Conservation (phyloP, 768 basidiomycete species). For the Guyanaporus albipodus region DNA sequence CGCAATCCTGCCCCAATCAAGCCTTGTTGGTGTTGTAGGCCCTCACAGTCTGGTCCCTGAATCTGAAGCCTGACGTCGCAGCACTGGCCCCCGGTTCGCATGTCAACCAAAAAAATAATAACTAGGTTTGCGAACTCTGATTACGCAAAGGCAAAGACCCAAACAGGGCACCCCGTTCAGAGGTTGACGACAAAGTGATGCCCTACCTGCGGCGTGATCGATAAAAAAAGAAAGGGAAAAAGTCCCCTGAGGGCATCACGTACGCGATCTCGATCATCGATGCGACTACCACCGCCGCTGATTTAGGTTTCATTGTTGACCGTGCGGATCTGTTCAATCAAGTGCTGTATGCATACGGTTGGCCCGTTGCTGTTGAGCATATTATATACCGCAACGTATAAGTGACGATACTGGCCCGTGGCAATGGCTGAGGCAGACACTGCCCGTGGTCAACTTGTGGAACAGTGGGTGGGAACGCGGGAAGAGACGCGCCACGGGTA, state of each 20-base stretch:
- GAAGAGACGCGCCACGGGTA: conserved; percentile 6
- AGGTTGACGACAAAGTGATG: too few relatives aligned
- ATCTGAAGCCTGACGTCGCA: too few relatives aligned
- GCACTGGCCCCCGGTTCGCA: too few relatives aligned
- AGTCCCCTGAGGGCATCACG: conserved; percentile 45
- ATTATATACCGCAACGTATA: too few relatives aligned
- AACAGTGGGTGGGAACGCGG: conserved; percentile 9
- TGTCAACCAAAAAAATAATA: too few relatives aligned
- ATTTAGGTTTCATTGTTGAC: conserved; percentile 56
- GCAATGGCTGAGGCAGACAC: not conserved
- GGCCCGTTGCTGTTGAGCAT: not conserved
- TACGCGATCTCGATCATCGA: conserved; percentile 62
- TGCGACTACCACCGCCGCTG: conserved; percentile 53
- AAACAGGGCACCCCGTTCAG: too few relatives aligned
- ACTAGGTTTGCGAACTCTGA: conserved; percentile 40
- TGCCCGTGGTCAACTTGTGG: conserved; percentile 4
- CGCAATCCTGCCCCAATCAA: conserved; percentile 41
- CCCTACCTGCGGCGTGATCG: conserved; percentile 46
- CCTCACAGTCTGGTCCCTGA: too few relatives aligned
- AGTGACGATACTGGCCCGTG: too few relatives aligned
- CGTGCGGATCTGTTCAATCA: conserved; percentile 59
- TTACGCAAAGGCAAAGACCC: too few relatives aligned
- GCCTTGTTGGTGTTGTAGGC: conserved; percentile 50
- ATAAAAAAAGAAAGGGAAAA: too few relatives aligned
- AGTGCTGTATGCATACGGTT: conserved; percentile 50